Evolutionary conservation across 306 rosid genomes (phyloP), one percentile per base, ranked within the genome.

Genomic region (Citrullus mucosospermus): DNA sequence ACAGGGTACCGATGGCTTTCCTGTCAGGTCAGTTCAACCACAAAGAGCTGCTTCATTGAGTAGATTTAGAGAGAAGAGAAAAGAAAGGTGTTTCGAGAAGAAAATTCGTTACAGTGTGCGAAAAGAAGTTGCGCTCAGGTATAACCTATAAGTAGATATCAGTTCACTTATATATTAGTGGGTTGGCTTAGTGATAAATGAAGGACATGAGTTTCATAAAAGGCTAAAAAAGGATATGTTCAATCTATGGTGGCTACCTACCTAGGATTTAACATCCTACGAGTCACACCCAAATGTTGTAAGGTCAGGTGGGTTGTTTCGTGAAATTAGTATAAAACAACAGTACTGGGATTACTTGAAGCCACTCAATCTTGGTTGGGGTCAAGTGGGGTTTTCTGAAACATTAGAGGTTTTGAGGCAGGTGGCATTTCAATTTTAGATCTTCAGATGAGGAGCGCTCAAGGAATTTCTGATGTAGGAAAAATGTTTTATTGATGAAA

Each of bases 81-180:
- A 87, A 81, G 90, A 87, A 39, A 81, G 90, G 73, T 85, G 88
- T 77, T 87, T 85, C 62, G 90, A 85, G 75, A 87, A 85, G 80
- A 87, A 87, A 69, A 85, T 87, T 16, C 88, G 90, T 58, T 87
- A 87, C 83, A 82, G 34, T 16, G 90, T 87, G 70, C 87, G 90
- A 25, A 82, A 87, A 78, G 90, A 87, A 87, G 90, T 87, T 81
- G 90, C 90, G 0, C 82, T 87, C 39, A 85, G 90, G 90, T 87
- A 77, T 55, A 38, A 53, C 57, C 17, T 53, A 1, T 16, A 53
- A 9, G 8, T 14, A 6, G 68, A 62, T 61, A 6, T 20, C 68
- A 30, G 20, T 62, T 62, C 32, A 14, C 14, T 13, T 62, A 62
- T 2, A 6, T 62, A 8, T 30, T 62, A 62, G 68, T 25, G 28